Percentiles rank a stretch among this genome's conserved stretches.
Evolutionary conservation across 1,139 yeast genomes (phyloP).

Genomic region (Nakaseomyces sp.): DNA sequence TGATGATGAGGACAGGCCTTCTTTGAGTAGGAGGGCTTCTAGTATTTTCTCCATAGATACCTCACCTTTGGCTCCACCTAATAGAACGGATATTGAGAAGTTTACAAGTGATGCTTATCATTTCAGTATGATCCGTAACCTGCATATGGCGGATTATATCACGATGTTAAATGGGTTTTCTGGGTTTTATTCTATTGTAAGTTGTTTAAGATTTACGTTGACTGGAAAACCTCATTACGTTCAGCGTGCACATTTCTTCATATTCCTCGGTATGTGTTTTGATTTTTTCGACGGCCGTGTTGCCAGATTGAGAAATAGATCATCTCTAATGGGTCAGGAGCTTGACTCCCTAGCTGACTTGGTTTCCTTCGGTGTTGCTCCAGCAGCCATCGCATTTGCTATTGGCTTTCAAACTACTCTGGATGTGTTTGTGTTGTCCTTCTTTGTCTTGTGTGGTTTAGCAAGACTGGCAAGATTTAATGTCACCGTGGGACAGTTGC

Average conservation of each 20-base stretch:
- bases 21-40: conserved; percentile 33
- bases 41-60: conserved; percentile 35
- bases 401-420: conserved; percentile 79
- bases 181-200: conserved; percentile 83
- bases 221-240: conserved; percentile 63
- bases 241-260: conserved; percentile 83
- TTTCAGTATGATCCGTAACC: conserved; percentile 62
- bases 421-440: conserved; percentile 67
- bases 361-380: conserved; percentile 86
- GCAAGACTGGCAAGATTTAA: conserved; percentile 92
- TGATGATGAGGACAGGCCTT: conserved; percentile 11
- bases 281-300: conserved; percentile 97
- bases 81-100: conserved; percentile 64
- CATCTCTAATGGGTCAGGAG: conserved; percentile 94
- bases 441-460: conserved; percentile 87
- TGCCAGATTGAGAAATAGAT: conserved; percentile 85
- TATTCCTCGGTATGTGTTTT: conserved; percentile 80
- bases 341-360: conserved; percentile 93
- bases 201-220: conserved; percentile 71
- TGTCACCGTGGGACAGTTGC: conserved; percentile 85
- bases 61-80: conserved; percentile 45
- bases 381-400: conserved; percentile 86
- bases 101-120: conserved; percentile 76
- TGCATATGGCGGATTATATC: conserved; percentile 93
- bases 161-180: conserved; percentile 83